phyloP scores from a whole-genome alignment of 805 yeast species.

The Wickerhamiella sergipiensis region DNA sequence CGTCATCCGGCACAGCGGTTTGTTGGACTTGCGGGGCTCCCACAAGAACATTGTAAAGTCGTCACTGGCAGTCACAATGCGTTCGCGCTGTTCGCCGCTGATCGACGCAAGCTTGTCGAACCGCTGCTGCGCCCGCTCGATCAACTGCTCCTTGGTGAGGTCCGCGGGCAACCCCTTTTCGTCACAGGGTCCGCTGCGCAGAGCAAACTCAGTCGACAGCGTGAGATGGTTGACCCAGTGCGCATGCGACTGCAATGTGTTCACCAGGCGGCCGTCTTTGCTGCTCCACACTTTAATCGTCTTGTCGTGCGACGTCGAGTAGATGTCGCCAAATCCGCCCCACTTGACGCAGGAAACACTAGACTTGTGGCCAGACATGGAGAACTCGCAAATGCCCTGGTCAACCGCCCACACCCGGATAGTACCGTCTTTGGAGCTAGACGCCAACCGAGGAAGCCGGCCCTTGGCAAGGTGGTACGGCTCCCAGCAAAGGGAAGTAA shows the following conservation, averaged over 20 bases:
- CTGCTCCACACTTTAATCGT: constrained; percentile 89
- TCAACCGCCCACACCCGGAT: constrained; percentile 80
- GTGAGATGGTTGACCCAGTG: constrained; percentile 97
- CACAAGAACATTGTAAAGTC: constrained; percentile 96
- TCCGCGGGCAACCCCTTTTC: constrained; percentile 37
- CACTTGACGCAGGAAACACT: constrained; percentile 93
- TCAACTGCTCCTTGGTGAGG: constrained; percentile 25
- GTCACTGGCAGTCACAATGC: constrained; percentile 89
- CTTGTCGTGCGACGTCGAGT: constrained; percentile 88
- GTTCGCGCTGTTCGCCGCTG: constrained; percentile 47
- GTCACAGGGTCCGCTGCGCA: constrained; percentile 81
- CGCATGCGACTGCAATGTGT: constrained; percentile 76
- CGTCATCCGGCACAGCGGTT: constrained; percentile 87
- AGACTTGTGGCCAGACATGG: constrained; percentile 76
- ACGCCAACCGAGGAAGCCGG: constrained; percentile 49
- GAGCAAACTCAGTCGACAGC: constrained; percentile 75
- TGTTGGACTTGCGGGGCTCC: constrained; percentile 72
- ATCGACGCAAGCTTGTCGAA: constrained; percentile 50
- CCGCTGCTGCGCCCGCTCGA: constrained; percentile 44
- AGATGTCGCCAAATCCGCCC: constrained; percentile 80
- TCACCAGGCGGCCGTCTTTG: constrained; percentile 58
- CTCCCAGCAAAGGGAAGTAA: constrained; percentile 85
- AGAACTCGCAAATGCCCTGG: constrained; percentile 47
- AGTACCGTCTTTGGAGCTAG: constrained; percentile 87
- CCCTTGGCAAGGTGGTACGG: constrained; percentile 63